Evolutionary conservation across 2,329 filamentous ascomycete genomes (phyloP).

Genomic region (Hypomyces perniciosus): DNA sequence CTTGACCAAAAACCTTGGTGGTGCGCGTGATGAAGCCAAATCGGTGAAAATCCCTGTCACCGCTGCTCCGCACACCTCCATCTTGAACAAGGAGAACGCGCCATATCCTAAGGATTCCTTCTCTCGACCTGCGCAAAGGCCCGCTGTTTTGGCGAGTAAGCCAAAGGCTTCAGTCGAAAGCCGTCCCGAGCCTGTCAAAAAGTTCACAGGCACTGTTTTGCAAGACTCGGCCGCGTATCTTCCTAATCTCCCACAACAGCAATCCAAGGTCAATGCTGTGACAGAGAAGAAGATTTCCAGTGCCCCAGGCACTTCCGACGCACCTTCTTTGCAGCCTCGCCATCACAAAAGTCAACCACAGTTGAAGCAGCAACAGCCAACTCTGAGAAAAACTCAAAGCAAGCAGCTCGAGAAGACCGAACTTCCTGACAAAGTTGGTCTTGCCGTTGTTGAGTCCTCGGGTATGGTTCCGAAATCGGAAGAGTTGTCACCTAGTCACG

Average conservation of each 20-base stretch:
- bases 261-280: constrained; percentile 9
- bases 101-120: constrained; percentile 30
- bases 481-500: constrained; percentile 19
- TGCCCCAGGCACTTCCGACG: constrained; percentile 15
- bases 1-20: constrained; percentile 37
- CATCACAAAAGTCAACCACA: constrained; percentile 51
- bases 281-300: constrained; percentile 9
- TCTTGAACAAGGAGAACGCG: constrained; percentile 42
- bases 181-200: constrained; percentile 22
- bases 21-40: constrained; percentile 31
- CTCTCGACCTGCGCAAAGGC: constrained; percentile 32
- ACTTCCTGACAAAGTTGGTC: neutral
- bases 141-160: constrained; percentile 18
- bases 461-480: constrained; percentile 1
- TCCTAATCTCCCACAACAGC: constrained; percentile 14
- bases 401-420: constrained; percentile 26
- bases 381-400: constrained; percentile 40
- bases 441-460: neutral
- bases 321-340: constrained; percentile 32
- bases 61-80: constrained; percentile 20
- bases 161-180: constrained; percentile 19
- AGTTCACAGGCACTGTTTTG: constrained; percentile 13
- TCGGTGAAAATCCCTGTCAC: constrained; percentile 25
- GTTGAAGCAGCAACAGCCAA: constrained; percentile 37
- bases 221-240: constrained; percentile 13